phyloP scores from a whole-genome alignment of 169 alveolate species.

The Plasmodium adleri region DNA sequence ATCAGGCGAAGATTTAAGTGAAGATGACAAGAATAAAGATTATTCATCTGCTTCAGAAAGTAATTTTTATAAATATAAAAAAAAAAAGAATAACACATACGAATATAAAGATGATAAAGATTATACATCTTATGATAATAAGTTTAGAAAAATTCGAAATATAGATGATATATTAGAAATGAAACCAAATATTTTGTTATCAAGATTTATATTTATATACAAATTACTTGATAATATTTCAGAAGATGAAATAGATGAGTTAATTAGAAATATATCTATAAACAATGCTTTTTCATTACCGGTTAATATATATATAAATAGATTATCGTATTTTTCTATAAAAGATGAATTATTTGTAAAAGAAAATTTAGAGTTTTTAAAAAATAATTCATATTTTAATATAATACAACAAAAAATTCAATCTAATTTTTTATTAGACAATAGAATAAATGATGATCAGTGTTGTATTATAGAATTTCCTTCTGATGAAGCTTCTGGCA shows the following conservation, averaged over 20 bases:
- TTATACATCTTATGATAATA: not conserved
- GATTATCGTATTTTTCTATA: slow-evolving; percentile 40
- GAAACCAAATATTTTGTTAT: slow-evolving; percentile 42
- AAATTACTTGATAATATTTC: slow-evolving; percentile 54
- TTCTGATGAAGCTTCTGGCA: slow-evolving; percentile 58
- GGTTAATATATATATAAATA: slow-evolving; percentile 55
- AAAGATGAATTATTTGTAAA: slow-evolving; percentile 58
- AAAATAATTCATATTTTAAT: slow-evolving; percentile 66
- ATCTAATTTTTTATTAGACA: slow-evolving; percentile 6
- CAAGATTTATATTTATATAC: slow-evolving; percentile 63
- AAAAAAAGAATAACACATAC: slow-evolving; percentile 21
- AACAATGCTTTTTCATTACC: slow-evolving; percentile 84
- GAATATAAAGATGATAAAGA: not conserved
- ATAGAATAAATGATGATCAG: slow-evolving; percentile 36
- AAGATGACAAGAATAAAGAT: slow-evolving; percentile 17
- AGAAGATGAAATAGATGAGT: slow-evolving; percentile 82
- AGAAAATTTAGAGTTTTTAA: slow-evolving; percentile 63
- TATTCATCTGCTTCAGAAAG: slow-evolving; percentile 30
- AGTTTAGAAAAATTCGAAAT: slow-evolving; percentile 7
- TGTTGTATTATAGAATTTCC: slow-evolving; percentile 75
- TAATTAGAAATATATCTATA: slow-evolving; percentile 81
- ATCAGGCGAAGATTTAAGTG: not conserved
- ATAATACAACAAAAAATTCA: slow-evolving; percentile 38
- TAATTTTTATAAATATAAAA: slow-evolving; percentile 4
- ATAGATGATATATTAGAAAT: slow-evolving; percentile 39